Conservation (phyloP, 2,329 filamentous ascomycete genomes). For the Trichophaea hybrida region DNA sequence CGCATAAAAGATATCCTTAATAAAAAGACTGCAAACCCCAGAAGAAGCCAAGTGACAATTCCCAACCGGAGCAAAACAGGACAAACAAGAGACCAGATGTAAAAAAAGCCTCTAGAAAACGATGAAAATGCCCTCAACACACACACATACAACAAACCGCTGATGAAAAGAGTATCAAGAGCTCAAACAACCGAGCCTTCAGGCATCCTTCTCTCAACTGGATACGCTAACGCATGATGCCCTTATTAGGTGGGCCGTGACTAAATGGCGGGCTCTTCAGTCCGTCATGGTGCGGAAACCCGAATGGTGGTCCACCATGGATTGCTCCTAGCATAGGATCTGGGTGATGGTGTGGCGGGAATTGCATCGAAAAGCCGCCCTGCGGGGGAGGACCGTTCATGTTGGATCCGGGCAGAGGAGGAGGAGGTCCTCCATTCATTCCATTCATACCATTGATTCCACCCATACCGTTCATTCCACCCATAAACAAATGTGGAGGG, state of each 20-base stretch:
- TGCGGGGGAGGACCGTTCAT: slow-evolving; percentile 4
- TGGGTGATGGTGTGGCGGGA: slow-evolving; percentile 20
- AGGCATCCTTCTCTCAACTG: too few relatives aligned
- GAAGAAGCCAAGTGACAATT: background rate
- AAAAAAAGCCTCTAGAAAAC: background rate
- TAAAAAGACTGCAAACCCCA: background rate
- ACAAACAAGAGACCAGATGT: background rate
- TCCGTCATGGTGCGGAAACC: slow-evolving; percentile 18
- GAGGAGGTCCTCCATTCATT: slow-evolving; percentile 14
- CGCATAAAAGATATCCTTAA: background rate
- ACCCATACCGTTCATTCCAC: slow-evolving; percentile 8
- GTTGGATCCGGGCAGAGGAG: slow-evolving; percentile 6
- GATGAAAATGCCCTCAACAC: background rate
- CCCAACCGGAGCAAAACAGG: background rate
- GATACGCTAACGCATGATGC: slow-evolving; percentile 4
- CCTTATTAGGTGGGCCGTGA: slow-evolving; percentile 18
- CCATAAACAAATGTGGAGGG: slow-evolving; percentile 20
- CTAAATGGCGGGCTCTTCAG: slow-evolving; percentile 19
- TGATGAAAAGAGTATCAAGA: background rate
- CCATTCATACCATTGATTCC: slow-evolving; percentile 13
- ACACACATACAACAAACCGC: background rate
- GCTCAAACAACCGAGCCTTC: background rate
- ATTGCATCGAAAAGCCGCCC: slow-evolving; percentile 17
- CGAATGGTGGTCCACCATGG: slow-evolving; percentile 17
- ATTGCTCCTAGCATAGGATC: slow-evolving; percentile 4